These are phyloP conservation scores for Microbotryum lychnidis-dioicae DNA, from an alignment of 1,284 basidiomycete species.

Conservation along the genomic window DNA sequence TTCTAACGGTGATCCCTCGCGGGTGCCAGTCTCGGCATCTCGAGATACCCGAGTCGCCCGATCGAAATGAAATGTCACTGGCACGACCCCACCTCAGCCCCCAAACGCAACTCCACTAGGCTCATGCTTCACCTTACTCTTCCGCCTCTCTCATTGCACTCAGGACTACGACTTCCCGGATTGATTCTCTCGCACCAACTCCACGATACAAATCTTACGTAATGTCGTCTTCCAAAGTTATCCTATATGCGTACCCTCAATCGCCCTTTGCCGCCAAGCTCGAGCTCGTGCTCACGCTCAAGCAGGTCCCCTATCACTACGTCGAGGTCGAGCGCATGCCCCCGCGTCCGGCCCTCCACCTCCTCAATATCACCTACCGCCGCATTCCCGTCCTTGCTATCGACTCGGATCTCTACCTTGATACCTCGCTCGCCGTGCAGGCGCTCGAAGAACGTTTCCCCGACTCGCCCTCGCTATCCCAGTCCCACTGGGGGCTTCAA, in stretches of 20 bases:
- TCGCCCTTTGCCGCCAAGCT: conserved; percentile 12
- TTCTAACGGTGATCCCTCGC: too few relatives aligned
- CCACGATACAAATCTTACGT: not conserved
- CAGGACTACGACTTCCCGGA: too few relatives aligned
- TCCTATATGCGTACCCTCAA: conserved; percentile 4
- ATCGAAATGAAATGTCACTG: too few relatives aligned
- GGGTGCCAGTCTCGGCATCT: too few relatives aligned
- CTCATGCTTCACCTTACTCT: too few relatives aligned
- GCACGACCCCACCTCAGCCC: too few relatives aligned
- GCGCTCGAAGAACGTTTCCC: conserved; percentile 16
- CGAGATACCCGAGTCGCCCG: too few relatives aligned
- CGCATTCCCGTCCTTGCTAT: conserved; percentile 19
- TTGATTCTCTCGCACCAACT: too few relatives aligned
- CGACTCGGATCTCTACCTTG: conserved; percentile 15
- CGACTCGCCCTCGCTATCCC: conserved; percentile 4
- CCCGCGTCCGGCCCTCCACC: conserved; percentile 13
- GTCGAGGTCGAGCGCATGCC: conserved; percentile 15
- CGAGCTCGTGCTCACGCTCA: conserved; percentile 4
- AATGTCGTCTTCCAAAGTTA: not conserved
- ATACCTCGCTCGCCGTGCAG: conserved; percentile 14
- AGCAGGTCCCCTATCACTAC: conserved; percentile 7
- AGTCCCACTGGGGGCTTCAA: conserved; percentile 4
- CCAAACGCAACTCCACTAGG: too few relatives aligned
- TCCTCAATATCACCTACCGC: conserved; percentile 18
- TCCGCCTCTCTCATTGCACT: too few relatives aligned